Conservation (phyloP, 208 protist species). For the Trypanosoma boissoni region DNA sequence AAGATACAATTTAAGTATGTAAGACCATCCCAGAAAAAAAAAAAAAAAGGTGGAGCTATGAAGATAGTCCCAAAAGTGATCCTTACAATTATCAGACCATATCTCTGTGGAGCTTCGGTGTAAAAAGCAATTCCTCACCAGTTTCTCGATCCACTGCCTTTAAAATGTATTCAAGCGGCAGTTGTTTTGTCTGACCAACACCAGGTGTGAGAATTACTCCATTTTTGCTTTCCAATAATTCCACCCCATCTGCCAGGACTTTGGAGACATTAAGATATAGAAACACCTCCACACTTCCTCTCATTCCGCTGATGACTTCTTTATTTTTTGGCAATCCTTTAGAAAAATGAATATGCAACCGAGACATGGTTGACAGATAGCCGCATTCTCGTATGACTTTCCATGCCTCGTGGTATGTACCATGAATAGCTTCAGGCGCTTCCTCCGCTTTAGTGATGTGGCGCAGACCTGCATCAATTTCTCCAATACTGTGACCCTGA, state of each 20-base stretch:
- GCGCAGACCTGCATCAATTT: slow-evolving; percentile 51
- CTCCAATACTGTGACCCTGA: slow-evolving; percentile 80
- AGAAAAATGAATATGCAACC: slow-evolving; percentile 91
- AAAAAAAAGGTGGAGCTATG: neutral
- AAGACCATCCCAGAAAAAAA: no score
- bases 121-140: slow-evolving; percentile 16
- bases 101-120: neutral
- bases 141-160: slow-evolving; percentile 52
- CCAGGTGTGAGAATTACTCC: slow-evolving; percentile 87
- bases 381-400: slow-evolving; percentile 53
- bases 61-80: neutral
- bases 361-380: slow-evolving; percentile 77
- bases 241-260: slow-evolving; percentile 58
- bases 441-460: slow-evolving; percentile 37
- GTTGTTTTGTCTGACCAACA: slow-evolving; percentile 39
- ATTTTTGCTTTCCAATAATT: slow-evolving; percentile 77
- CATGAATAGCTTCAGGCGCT: slow-evolving; percentile 62
- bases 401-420: slow-evolving; percentile 73
- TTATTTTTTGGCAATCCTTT: slow-evolving; percentile 38
- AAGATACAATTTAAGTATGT: no score
- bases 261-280: slow-evolving; percentile 75
- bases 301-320: slow-evolving; percentile 87
- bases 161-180: slow-evolving; percentile 72
- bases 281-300: slow-evolving; percentile 51
- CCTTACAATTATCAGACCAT: neutral